A percentile compares a stretch with the other conserved stretches of the same genome.
These are phyloP conservation scores for Phytophthora capsici DNA, from an alignment of 352 stramenopile genomes.

Conservation along the genomic window DNA sequence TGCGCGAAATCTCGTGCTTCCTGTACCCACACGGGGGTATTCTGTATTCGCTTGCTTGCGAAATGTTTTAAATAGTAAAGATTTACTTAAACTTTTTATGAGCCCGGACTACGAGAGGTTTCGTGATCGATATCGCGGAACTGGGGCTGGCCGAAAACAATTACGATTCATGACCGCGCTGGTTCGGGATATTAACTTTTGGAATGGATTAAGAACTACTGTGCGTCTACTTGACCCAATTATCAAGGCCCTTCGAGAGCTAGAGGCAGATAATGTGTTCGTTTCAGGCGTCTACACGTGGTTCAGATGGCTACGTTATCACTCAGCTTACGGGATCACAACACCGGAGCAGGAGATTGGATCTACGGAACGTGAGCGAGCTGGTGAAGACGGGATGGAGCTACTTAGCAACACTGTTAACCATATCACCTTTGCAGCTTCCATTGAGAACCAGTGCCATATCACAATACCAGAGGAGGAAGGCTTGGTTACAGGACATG, in stretches of 20 bases:
- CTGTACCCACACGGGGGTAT: background rate
- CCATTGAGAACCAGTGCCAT: no score
- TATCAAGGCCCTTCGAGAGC: background rate
- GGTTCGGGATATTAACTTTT: background rate
- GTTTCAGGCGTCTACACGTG: background rate
- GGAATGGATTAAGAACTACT: background rate
- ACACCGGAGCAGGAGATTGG: background rate
- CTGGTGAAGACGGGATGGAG: no score
- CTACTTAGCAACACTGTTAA: no score
- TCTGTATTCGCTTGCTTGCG: background rate
- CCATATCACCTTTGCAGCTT: background rate
- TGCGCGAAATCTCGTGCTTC: background rate
- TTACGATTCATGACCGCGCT: background rate
- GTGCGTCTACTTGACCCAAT: background rate
- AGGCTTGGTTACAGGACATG: background rate
- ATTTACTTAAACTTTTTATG: background rate
- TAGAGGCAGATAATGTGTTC: background rate
- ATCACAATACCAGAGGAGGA: no score
- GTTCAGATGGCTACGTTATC: constrained; percentile 1
- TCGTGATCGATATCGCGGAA: background rate
- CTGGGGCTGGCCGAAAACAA: background rate
- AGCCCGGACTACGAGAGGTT: background rate
- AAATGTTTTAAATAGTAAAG: background rate
- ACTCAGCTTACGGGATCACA: background rate
- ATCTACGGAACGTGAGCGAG: background rate